Conservation (phyloP, 176 grass and related monocot genomes). For the Metroxylon sagu region DNA sequence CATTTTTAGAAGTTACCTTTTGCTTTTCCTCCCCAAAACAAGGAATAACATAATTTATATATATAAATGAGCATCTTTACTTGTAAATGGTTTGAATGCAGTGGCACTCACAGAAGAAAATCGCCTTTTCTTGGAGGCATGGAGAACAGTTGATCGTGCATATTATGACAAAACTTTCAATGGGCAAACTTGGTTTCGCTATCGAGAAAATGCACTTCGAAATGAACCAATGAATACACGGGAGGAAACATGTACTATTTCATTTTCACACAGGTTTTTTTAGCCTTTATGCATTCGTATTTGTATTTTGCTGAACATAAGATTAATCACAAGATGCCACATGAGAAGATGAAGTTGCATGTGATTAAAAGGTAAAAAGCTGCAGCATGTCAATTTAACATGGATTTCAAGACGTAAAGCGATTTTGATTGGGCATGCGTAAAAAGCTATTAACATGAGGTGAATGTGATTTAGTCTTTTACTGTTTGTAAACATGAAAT, state of each 20-base stretch:
- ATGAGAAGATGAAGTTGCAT: too few relatives aligned
- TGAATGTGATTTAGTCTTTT: too few relatives aligned
- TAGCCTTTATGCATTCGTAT: too few relatives aligned
- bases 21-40: neutral
- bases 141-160: conserved; percentile 76
- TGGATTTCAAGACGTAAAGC: too few relatives aligned
- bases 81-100: conserved; percentile 25
- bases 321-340: too few relatives aligned
- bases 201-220: conserved; percentile 70
- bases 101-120: conserved; percentile 88
- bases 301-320: too few relatives aligned
- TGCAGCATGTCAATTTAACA: too few relatives aligned
- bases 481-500: too few relatives aligned
- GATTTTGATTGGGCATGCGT: too few relatives aligned
- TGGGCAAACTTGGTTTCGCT: conserved; percentile 92
- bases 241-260: conserved; percentile 75
- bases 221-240: conserved; percentile 88
- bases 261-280: too few relatives aligned
- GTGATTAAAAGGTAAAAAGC: too few relatives aligned
- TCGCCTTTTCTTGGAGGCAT: conserved; percentile 91
- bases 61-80: neutral
- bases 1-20: neutral
- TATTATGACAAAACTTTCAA: conserved; percentile 98
- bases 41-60: neutral
- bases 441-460: too few relatives aligned